Base-by-base conservation (phyloP, 2,329 filamentous ascomycete genomes). In the Myriangium duriaei region DNA sequence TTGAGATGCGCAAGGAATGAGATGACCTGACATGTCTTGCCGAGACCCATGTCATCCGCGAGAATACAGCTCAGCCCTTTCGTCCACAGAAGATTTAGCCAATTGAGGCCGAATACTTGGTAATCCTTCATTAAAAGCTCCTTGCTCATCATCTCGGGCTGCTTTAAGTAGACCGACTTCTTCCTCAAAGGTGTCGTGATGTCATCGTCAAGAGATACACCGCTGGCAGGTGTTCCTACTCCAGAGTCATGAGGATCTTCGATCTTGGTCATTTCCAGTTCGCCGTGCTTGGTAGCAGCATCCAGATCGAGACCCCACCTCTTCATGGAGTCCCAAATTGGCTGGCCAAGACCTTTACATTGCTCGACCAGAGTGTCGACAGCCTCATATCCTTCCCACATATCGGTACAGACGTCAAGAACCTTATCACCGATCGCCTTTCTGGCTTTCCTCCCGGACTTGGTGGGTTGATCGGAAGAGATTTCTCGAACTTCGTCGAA, bases 1-100 rank as follows among this genome's bases (percentile, higher is more conserved):
- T 82, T 76, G 16, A 98, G 66, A 50, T 94, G 79, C 11, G 85
- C 81, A 32, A 98, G 69, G 51, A 98, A 85, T 0, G 85, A 78
- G 48, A 98, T 94, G 44, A 96, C 85, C 53, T 98, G 88, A 50
- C 86, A 95, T 0, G 91, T 98, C 67, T 98, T 98, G 32, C 91
- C 91, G 29, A 75, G 51, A 36, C 83, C 91, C 91, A 98, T 98
- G 55, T 98, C 91, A 55, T 98, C 91, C 2, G 91, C 91, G 12
- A 98, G 67, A 40, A 98, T 96, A 45, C 86, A 88, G 32, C 84
- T 88, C 36, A 92, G 72, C 17, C 77, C 70, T 41, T 82, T 77
- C 37, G 78, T 70, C 62, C 85, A 93, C 11, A 98, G 69, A 32
- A 96, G 62, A 39, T 79, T 76, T 52, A 98, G 72, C 91, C 91